Percentiles rank a stretch among this genome's conserved stretches.
Conservation (phyloP, 2,329 filamentous ascomycete species). For the Claviceps africana region DNA sequence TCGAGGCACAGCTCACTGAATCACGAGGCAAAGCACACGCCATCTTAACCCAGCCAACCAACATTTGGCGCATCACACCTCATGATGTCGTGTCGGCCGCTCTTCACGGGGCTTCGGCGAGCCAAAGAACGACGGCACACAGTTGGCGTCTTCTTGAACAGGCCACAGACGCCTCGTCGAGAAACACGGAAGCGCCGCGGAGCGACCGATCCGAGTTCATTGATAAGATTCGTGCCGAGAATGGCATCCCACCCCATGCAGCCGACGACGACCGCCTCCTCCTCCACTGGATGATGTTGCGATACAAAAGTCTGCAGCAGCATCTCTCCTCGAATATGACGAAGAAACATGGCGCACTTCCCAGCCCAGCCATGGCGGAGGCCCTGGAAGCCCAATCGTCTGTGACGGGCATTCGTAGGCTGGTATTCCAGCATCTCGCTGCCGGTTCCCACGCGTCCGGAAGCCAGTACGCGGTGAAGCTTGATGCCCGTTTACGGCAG, state of each 20-base stretch:
- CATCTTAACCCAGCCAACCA: slow-evolving; percentile 11
- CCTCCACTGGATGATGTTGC: slow-evolving; percentile 23
- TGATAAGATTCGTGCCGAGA: slow-evolving; percentile 12
- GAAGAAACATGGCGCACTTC: neutral
- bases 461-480: slow-evolving; percentile 7
- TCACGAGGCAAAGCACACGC: slow-evolving; percentile 14
- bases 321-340: neutral
- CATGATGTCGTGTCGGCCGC: slow-evolving; percentile 29
- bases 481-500: slow-evolving; percentile 6
- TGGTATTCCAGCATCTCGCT: slow-evolving; percentile 16
- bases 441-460: slow-evolving; percentile 10
- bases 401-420: slow-evolving; percentile 16
- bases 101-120: slow-evolving; percentile 1
- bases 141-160: neutral
- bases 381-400: slow-evolving; percentile 13
- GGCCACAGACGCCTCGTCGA: neutral
- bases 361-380: slow-evolving; percentile 8
- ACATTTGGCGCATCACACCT: slow-evolving; percentile 26
- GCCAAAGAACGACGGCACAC: neutral
- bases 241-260: slow-evolving; percentile 18
- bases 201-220: slow-evolving; percentile 4
- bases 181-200: neutral
- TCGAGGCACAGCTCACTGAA: slow-evolving; percentile 17
- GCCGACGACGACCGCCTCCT: slow-evolving; percentile 17
- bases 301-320: slow-evolving; percentile 9